These are phyloP conservation scores for Alternaria ventricosa DNA, from an alignment of 2,329 filamentous ascomycete species.

Conservation along the genomic window DNA sequence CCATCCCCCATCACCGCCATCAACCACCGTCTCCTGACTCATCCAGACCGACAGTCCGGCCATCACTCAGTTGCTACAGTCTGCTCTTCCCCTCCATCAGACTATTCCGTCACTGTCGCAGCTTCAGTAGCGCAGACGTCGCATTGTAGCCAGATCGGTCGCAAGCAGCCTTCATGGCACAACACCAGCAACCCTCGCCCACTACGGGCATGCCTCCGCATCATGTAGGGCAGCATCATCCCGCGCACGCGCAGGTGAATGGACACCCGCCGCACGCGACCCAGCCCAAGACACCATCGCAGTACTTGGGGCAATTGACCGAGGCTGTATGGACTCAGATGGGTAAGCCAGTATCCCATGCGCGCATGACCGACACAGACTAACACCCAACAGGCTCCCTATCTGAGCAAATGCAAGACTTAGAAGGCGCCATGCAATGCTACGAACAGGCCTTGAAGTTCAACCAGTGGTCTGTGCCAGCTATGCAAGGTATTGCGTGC, in stretches of 20 bases:
- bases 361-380: constrained; percentile 14
- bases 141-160: constrained; percentile 13
- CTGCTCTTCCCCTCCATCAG: constrained; percentile 6
- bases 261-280: constrained; percentile 61
- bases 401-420: constrained; percentile 84
- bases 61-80: neutral
- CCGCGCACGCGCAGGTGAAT: constrained; percentile 65
- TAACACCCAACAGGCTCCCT: constrained; percentile 69
- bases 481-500: constrained; percentile 92
- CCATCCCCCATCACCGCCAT: neutral
- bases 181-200: constrained; percentile 79
- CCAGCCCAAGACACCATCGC: constrained; percentile 69
- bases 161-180: constrained; percentile 61
- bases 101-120: constrained; percentile 16
- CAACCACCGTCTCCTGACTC: constrained; percentile 1
- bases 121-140: constrained; percentile 17
- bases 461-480: constrained; percentile 85
- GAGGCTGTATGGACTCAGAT: constrained; percentile 92
- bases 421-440: constrained; percentile 85
- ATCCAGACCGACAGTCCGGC: neutral
- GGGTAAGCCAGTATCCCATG: constrained; percentile 63
- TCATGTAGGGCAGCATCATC: constrained; percentile 71
- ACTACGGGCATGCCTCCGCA: constrained; percentile 74
- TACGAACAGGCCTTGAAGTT: constrained; percentile 90
- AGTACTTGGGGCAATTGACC: constrained; percentile 79